phyloP scores from a whole-genome alignment of 2,329 filamentous ascomycete genomes.

The Fusarium solani-melongenae region DNA sequence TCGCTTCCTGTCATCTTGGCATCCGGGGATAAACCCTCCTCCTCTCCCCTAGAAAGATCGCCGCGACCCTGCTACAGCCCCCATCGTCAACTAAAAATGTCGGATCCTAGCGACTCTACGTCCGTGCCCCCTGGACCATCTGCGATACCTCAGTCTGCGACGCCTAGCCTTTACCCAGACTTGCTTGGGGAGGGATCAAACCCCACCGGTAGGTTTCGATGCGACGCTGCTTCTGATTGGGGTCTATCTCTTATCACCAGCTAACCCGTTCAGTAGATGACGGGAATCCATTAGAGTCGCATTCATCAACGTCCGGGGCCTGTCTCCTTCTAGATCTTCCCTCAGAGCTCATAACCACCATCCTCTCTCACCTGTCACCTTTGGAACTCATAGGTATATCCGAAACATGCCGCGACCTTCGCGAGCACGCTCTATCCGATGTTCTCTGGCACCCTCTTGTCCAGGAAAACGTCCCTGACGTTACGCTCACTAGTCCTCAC shows the following conservation, averaged over 20 bases:
- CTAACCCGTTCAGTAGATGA: background rate
- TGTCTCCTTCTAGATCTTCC: slow-evolving; percentile 69
- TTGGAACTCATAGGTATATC: slow-evolving; percentile 71
- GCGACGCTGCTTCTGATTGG: background rate
- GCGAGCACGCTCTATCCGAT: slow-evolving; percentile 71
- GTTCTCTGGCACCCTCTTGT: slow-evolving; percentile 78
- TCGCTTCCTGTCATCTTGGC: background rate
- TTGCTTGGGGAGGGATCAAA: background rate
- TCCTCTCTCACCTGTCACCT: slow-evolving; percentile 74
- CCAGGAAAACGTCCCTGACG: slow-evolving; percentile 72
- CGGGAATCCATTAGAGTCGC: background rate
- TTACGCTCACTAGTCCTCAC: slow-evolving; percentile 62
- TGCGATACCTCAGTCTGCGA: background rate
- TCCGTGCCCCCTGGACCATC: background rate
- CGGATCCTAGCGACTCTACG: background rate
- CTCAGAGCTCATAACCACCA: slow-evolving; percentile 77
- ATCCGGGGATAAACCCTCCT: background rate
- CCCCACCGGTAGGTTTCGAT: background rate
- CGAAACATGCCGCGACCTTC: slow-evolving; percentile 70
- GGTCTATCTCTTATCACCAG: background rate
- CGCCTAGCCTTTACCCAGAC: background rate
- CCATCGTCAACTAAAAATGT: background rate
- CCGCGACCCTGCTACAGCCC: background rate
- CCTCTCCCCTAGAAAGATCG: background rate
- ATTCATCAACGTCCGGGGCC: background rate